Base-by-base conservation (phyloP, 805 yeast species). In the Clavispora santaluciae region DNA sequence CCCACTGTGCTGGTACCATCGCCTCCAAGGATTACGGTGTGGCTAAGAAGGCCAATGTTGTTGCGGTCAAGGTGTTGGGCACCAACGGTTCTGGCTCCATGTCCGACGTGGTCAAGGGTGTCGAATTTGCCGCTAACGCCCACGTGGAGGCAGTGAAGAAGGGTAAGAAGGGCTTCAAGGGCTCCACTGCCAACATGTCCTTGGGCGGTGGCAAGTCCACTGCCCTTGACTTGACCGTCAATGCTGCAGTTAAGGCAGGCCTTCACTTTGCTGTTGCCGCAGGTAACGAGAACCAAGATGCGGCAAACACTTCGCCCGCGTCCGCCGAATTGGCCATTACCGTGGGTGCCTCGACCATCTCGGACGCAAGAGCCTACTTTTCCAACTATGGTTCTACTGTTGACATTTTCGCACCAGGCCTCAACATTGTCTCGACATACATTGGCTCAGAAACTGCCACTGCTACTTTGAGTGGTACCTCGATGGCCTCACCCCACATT, bases 401-500 rank as follows among this genome's bases (percentile, higher is more conserved):
- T 20, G 79, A 73, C 54, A 64, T 75, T 35, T 73, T 72, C 53
- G 79, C 75, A 13, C 81, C 81, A 8, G 81, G 81, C 48, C 72
- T 74, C 54, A 74, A 76, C 60, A 68, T 77, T 47, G 64, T 69
- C 54, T 73, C 79, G 36, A 76, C 80, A 28, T 86, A 84, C 61
- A 85, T 82, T 61, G 93, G 95, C 33, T 80, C 88, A 4, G 72
- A 75, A 39, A 65, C 78, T 40, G 86, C 89, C 33, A 83, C 91
- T 51, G 89, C 93, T 34, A 78, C 86, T 29, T 72, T 86, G 61
- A 85, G 95, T 28, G 99, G 99, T 67, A 91, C 97, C 9, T 91
- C 98, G 12, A 91, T 91, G 99, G 96, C 98, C 17, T 85, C 97
- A 28, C 98, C 99, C 35, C 96, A 89, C 59, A 90, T 90, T 53